Evolutionary conservation across 192 early-diverging fungal species (phyloP), one percentile per base, ranked within the genome.

Genomic region (Powellomyces hirtus): DNA sequence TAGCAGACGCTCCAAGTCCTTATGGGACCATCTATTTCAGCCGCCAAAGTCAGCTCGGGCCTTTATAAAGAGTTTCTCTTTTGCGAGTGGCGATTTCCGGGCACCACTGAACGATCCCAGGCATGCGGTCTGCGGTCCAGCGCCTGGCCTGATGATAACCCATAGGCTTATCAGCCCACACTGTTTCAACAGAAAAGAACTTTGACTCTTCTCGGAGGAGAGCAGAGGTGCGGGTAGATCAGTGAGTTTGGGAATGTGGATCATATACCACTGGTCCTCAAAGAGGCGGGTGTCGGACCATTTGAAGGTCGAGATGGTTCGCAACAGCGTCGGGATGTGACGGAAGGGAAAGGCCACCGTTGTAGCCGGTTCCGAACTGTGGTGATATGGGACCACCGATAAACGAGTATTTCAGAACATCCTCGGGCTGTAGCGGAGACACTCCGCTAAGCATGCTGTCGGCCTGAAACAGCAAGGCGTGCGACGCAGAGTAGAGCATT

Each of bases 331-430:
- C 6, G 59, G 38, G 18, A 37, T 24, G 35, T 61, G 35, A 8
- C 59, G 59, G n/a, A 7, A 61, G 59, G 4, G 59, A 61, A 20
- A 61, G 38, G 24, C 59, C 59, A 8, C 59, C 59, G 35, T 61
- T 61, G 59, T 20, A 37, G 34, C 59, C 59, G 14, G 13, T 27
- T n/a, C 38, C 59, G 36, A 24, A 2, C 36, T 4, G 18, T 4
- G 29, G 53, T 11, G 22, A 16, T 3, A 37, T 40, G 7, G 59
- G 59, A 11, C 35, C 59, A 4, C 59, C 59, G 35, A 61, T 29
- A 8, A 37, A 40, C 36, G 37, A 3, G 59, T 61, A 61, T 14
- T n/a, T 18, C 18, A 61, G 38, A 29, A 61, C 35, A 40, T 61
- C 35, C 7, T 61, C 59, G 34, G 59, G 59, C 3, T 29, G 18